phyloP scores from a whole-genome alignment of 1,284 basidiomycete genomes.

The Coniferiporia weirii region DNA sequence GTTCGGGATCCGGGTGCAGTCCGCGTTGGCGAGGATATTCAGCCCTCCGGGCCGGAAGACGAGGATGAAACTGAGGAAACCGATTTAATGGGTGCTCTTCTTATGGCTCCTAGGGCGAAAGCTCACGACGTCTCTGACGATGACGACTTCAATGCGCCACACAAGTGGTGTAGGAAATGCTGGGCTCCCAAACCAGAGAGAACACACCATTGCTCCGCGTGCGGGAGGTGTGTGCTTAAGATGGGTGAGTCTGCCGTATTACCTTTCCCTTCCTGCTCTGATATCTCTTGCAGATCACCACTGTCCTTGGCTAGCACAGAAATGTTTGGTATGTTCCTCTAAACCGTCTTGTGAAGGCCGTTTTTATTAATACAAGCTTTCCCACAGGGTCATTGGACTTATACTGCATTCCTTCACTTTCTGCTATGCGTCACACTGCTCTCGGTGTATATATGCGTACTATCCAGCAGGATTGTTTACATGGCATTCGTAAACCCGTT shows the following conservation, averaged over 20 bases:
- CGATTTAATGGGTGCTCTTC: constrained; percentile 55
- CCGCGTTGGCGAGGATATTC: constrained; percentile 27
- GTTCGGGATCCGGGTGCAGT: constrained; percentile 69
- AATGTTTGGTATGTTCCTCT: constrained; percentile 60
- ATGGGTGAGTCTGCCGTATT: constrained; percentile 55
- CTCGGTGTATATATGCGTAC: constrained; percentile 52
- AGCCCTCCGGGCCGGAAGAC: constrained; percentile 27
- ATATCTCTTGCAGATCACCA: constrained; percentile 66
- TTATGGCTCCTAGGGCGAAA: constrained; percentile 24
- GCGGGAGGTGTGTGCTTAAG: constrained; percentile 77
- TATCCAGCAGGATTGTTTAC: constrained; percentile 55
- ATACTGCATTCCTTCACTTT: constrained; percentile 84
- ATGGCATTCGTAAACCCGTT: constrained; percentile 64
- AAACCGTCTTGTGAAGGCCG: background rate
- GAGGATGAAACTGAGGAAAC: constrained; percentile 37
- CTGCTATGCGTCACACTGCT: constrained; percentile 63
- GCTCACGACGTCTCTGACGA: constrained; percentile 28
- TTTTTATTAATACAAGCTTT: background rate
- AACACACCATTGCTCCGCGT: constrained; percentile 77
- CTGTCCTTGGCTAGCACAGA: constrained; percentile 79
- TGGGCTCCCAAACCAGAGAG: constrained; percentile 79
- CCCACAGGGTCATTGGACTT: constrained; percentile 75
- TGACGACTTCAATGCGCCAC: constrained; percentile 47
- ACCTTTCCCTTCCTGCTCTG: constrained; percentile 18
- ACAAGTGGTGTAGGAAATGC: constrained; percentile 73